Evolutionary conservation across 495 filamentous ascomycete species (phyloP).

Genomic region (Pyrenula aspistea): DNA sequence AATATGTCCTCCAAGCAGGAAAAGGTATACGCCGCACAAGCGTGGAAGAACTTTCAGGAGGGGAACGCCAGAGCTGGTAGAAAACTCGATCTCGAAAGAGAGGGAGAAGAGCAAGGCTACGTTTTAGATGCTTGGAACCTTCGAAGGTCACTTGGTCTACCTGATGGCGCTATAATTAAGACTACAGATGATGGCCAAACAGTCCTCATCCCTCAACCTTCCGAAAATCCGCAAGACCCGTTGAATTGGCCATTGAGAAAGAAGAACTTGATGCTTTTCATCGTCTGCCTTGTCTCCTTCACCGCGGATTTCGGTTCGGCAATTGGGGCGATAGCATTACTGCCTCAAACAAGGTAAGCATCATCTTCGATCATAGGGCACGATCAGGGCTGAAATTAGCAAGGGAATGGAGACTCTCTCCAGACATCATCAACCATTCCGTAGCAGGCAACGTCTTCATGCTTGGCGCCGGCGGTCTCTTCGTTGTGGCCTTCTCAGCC

Average conservation of each 20-base stretch:
- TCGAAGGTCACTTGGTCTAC: neutral
- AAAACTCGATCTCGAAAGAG: neutral
- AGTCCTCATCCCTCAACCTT: conserved; percentile 49
- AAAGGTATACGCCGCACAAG: neutral
- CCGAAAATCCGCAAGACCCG: conserved; percentile 41
- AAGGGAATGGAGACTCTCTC: conserved; percentile 31
- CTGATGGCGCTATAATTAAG: conserved; percentile 2
- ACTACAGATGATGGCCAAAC: conserved; percentile 20
- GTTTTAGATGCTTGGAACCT: neutral
- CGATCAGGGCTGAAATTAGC: neutral
- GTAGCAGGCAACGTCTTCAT: conserved; percentile 48
- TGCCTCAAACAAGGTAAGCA: conserved; percentile 30
- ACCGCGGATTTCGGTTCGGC: conserved; percentile 45
- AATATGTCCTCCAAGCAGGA: neutral
- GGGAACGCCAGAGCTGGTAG: neutral
- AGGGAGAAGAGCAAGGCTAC: neutral
- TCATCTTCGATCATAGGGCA: neutral
- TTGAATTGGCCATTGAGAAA: conserved; percentile 44
- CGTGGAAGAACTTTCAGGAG: neutral
- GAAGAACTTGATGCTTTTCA: conserved; percentile 41
- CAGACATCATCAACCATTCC: conserved; percentile 40
- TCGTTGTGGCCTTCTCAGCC: conserved; percentile 40
- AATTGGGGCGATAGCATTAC: conserved; percentile 39
- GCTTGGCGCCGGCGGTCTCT: conserved; percentile 41
- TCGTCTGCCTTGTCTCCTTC: conserved; percentile 39